A percentile compares a stretch with the other conserved stretches of the same genome.
These are phyloP conservation scores for Cyberlindnera maritima DNA, from an alignment of 805 yeast genomes.

Conservation along the genomic window DNA sequence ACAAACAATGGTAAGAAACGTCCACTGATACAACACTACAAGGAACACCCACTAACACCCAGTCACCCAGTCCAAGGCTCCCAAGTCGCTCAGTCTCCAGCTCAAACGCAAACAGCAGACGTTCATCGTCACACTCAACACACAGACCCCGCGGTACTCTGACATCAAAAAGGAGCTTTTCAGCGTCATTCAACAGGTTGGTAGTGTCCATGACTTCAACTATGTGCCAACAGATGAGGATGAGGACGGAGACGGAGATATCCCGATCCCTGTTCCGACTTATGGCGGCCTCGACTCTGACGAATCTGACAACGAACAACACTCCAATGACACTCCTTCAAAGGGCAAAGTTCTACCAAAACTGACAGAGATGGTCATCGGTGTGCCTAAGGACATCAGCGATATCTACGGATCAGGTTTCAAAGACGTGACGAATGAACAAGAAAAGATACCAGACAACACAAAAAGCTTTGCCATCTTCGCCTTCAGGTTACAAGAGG, in stretches of 20 bases:
- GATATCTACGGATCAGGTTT: slow-evolving; percentile 22
- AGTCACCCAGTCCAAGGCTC: slow-evolving; percentile 6
- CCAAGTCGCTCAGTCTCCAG: slow-evolving; percentile 18
- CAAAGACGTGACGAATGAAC: slow-evolving; percentile 16
- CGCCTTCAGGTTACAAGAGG: slow-evolving; percentile 24
- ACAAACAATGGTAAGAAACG: too few relatives aligned
- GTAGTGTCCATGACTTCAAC: slow-evolving; percentile 39
- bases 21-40: too few relatives aligned
- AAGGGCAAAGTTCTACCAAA: slow-evolving; percentile 14
- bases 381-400: slow-evolving; percentile 19
- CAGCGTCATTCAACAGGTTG: slow-evolving; percentile 42
- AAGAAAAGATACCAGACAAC: slow-evolving; percentile 3
- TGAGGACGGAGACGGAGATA: slow-evolving; percentile 27
- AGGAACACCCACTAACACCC: too few relatives aligned
- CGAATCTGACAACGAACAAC: slow-evolving; percentile 27
- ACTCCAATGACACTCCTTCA: not conserved
- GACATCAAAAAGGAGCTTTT: slow-evolving; percentile 33
- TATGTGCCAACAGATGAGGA: slow-evolving; percentile 22
- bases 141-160: slow-evolving; percentile 22
- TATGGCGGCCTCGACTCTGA: slow-evolving; percentile 27
- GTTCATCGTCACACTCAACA: slow-evolving; percentile 29
- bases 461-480: slow-evolving; percentile 17
- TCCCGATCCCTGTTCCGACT: slow-evolving; percentile 36
- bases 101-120: slow-evolving; percentile 36
- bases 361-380: slow-evolving; percentile 16